Evolutionary conservation across 2,329 filamentous ascomycete genomes (phyloP).

Genomic region (Akanthomyces muscarius): DNA sequence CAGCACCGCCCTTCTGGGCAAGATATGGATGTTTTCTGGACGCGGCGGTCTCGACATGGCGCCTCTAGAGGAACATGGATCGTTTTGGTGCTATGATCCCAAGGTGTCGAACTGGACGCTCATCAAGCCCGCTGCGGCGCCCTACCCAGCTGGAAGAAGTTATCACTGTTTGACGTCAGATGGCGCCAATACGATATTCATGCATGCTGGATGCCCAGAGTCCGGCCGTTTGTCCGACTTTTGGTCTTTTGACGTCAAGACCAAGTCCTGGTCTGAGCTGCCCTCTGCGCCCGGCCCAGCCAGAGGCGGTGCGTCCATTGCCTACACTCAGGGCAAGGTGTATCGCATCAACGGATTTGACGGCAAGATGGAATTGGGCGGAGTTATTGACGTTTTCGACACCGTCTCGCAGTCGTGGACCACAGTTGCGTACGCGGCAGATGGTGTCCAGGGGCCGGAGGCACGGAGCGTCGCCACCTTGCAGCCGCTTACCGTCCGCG

Average conservation of each 20-base stretch:
- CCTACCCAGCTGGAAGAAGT: slow-evolving; percentile 46
- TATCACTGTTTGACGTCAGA: slow-evolving; percentile 51
- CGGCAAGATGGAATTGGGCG: slow-evolving; percentile 55
- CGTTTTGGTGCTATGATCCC: slow-evolving; percentile 52
- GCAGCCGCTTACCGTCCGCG: slow-evolving; percentile 23
- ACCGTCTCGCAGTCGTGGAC: slow-evolving; percentile 24
- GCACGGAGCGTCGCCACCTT: slow-evolving; percentile 31
- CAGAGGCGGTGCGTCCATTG: slow-evolving; percentile 45
- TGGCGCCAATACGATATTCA: slow-evolving; percentile 42
- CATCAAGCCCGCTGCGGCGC: slow-evolving; percentile 36
- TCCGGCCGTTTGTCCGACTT: slow-evolving; percentile 54
- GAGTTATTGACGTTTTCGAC: slow-evolving; percentile 47
- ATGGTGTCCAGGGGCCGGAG: slow-evolving; percentile 28
- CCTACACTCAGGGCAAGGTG: slow-evolving; percentile 33
- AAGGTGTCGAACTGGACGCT: slow-evolving; percentile 40
- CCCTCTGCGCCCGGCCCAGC: slow-evolving; percentile 49
- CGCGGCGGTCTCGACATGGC: slow-evolving; percentile 57
- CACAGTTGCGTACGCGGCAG: slow-evolving; percentile 24
- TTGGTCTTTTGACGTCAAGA: slow-evolving; percentile 52
- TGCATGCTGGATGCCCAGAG: slow-evolving; percentile 60
- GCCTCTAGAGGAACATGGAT: slow-evolving; percentile 54
- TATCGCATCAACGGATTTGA: slow-evolving; percentile 64
- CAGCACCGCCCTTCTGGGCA: slow-evolving; percentile 40
- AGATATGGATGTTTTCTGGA: slow-evolving; percentile 59
- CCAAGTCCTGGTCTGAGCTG: slow-evolving; percentile 47